phyloP scores from a whole-genome alignment of 148 eudicot genomes.

The Chenopodium formosanum region DNA sequence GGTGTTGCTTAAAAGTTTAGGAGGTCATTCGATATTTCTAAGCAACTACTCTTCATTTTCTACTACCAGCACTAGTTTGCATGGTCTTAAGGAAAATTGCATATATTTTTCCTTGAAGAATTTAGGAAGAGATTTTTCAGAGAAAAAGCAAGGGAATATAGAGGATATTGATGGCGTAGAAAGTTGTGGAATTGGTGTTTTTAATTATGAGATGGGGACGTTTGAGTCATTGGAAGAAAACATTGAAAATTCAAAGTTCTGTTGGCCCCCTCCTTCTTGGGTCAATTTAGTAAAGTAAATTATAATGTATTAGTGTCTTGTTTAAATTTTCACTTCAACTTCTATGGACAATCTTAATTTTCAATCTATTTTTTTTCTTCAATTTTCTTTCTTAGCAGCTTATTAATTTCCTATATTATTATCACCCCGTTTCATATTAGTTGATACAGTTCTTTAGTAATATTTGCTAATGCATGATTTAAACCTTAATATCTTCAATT shows the following conservation, averaged over 20 bases:
- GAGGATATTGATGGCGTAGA: neutral
- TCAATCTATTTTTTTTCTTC: too few species aligned
- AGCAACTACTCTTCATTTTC: conserved; percentile 20
- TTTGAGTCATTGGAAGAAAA: conserved; percentile 5
- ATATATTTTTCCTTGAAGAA: conserved; percentile 28
- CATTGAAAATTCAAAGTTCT: neutral
- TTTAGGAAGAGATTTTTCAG: neutral
- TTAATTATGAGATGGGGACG: conserved; percentile 3
- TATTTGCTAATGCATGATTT: too few species aligned
- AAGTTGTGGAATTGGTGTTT: conserved; percentile 1
- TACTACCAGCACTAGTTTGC: neutral
- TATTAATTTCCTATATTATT: too few species aligned
- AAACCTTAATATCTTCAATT: too few species aligned
- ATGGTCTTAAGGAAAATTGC: conserved; percentile 23
- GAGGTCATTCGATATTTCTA: conserved; percentile 14
- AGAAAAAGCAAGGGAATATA: neutral
- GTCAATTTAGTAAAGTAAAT: neutral
- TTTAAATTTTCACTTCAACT: too few species aligned
- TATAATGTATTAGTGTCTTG: too few species aligned
- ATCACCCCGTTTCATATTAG: too few species aligned
- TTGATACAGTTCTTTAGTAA: too few species aligned
- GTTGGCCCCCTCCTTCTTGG: conserved; percentile 14
- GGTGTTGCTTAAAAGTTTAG: conserved; percentile 19
- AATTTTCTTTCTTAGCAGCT: too few species aligned
- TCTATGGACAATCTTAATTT: too few species aligned